phyloP scores from a whole-genome alignment of 192 early-diverging fungal genomes.

The Globomyces pollinis-pini region DNA sequence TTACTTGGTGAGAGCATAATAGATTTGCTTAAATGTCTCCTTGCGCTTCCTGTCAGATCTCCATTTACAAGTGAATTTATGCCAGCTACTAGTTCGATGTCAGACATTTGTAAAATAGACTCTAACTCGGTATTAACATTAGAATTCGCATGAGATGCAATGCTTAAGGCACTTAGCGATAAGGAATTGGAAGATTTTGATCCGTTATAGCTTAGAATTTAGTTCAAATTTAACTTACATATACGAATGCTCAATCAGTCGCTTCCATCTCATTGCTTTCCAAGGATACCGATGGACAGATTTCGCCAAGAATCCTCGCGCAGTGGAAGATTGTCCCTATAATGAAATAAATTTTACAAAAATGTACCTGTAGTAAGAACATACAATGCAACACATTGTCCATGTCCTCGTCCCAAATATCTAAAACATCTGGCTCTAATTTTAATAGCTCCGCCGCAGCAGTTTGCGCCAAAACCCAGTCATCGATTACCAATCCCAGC shows the following conservation, averaged over 20 bases:
- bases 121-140: neutral
- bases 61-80: neutral
- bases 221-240: neutral
- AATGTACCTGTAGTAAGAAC: constrained; percentile 21
- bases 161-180: neutral
- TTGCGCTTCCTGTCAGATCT: neutral
- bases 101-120: neutral
- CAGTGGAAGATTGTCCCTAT: constrained; percentile 19
- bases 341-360: neutral
- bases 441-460: constrained; percentile 62
- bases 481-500: constrained; percentile 57
- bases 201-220: neutral
- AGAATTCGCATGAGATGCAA: neutral
- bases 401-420: constrained; percentile 8
- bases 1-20: neutral
- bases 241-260: constrained; percentile 12
- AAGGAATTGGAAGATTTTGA: neutral
- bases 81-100: neutral
- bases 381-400: constrained; percentile 21
- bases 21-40: neutral
- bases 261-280: constrained; percentile 23
- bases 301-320: constrained; percentile 30
- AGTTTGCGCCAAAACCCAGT: constrained; percentile 52
- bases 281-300: constrained; percentile 27
- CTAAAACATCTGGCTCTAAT: constrained; percentile 18